Evolutionary conservation across 495 filamentous ascomycete genomes (phyloP).

Genomic region (Opeltia flavorubescens): DNA sequence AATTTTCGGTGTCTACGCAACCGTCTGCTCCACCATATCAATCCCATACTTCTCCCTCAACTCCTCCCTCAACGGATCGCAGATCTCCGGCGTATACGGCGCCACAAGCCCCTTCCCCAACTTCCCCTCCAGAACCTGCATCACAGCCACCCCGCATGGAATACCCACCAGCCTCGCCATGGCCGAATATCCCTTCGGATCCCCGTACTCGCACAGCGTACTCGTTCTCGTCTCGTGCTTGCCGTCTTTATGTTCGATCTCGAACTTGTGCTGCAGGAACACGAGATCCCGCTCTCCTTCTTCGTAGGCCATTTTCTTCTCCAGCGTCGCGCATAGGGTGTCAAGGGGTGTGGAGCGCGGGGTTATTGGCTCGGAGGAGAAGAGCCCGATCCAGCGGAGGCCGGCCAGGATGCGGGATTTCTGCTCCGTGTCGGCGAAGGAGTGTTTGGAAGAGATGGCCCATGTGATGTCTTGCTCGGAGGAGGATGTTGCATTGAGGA

Average conservation of each 20-base stretch:
- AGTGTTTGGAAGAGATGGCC: slow-evolving; percentile 62
- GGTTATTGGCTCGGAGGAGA: slow-evolving; percentile 59
- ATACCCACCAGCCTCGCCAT: slow-evolving; percentile 82
- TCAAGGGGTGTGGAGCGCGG: slow-evolving; percentile 73
- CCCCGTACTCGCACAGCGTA: slow-evolving; percentile 79
- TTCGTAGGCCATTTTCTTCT: slow-evolving; percentile 84
- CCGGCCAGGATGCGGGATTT: slow-evolving; percentile 62
- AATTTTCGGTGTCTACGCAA: too few species aligned
- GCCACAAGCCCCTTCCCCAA: slow-evolving; percentile 70
- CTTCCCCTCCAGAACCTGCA: slow-evolving; percentile 72
- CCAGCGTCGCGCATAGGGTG: slow-evolving; percentile 77
- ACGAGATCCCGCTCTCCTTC: slow-evolving; percentile 72
- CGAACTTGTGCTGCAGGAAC: slow-evolving; percentile 89
- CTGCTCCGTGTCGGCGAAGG: slow-evolving; percentile 56
- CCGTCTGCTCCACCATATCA: slow-evolving; percentile 16
- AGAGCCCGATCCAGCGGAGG: slow-evolving; percentile 75
- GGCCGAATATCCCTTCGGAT: slow-evolving; percentile 58
- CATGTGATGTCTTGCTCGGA: slow-evolving; percentile 44
- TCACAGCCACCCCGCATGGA: slow-evolving; percentile 46
- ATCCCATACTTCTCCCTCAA: slow-evolving; percentile 52
- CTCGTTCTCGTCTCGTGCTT: slow-evolving; percentile 59
- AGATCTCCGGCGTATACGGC: slow-evolving; percentile 62
- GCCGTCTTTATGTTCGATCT: slow-evolving; percentile 71
- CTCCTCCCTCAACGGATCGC: slow-evolving; percentile 48
- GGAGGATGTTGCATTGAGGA: slow-evolving; percentile 48